Percentiles rank a stretch among this genome's conserved stretches.
Conservation (phyloP, 1,284 basidiomycete species). For the Melanopsichium pennsylvanicum region DNA sequence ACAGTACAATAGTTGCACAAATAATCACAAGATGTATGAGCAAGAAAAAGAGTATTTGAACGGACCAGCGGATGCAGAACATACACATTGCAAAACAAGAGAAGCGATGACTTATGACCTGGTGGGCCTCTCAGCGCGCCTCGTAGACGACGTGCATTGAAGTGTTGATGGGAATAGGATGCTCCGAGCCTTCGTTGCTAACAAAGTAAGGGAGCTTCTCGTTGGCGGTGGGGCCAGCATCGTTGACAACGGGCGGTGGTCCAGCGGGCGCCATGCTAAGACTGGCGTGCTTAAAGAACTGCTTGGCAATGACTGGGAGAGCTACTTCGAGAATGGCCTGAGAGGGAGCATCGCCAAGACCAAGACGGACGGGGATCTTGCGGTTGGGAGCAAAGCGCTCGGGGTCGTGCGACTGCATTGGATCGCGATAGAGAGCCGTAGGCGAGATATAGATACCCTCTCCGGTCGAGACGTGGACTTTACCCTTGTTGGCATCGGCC, state of each 20-base stretch:
- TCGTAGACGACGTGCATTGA: conserved; percentile 44
- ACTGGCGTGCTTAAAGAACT: conserved; percentile 35
- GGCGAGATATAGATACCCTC: conserved; percentile 43
- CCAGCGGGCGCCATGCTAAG: conserved; percentile 38
- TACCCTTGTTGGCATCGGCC: conserved; percentile 22
- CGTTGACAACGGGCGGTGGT: conserved; percentile 29
- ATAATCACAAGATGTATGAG: too few relatives aligned
- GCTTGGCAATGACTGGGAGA: conserved; percentile 40
- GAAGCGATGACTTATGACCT: too few relatives aligned
- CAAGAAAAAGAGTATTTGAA: too few relatives aligned
- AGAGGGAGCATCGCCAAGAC: conserved; percentile 36
- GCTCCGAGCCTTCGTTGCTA: conserved; percentile 28
- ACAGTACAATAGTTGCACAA: too few relatives aligned
- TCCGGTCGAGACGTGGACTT: conserved; percentile 24
- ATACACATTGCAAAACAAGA: too few relatives aligned
- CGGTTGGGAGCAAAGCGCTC: conserved; percentile 15
- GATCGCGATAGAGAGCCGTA: conserved; percentile 37
- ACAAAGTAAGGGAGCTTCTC: conserved; percentile 39
- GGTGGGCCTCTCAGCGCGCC: conserved; percentile 6
- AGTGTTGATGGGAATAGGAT: conserved; percentile 41
- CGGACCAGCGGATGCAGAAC: too few relatives aligned
- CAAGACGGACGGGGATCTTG: conserved; percentile 27
- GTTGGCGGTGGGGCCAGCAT: conserved; percentile 20
- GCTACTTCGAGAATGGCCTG: conserved; percentile 39
- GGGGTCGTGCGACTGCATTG: conserved; percentile 28